Percentiles rank a stretch among this genome's conserved stretches.
These are phyloP conservation scores for Aspergillus novofumigatus DNA, from an alignment of 2,329 filamentous ascomycete genomes.

Conservation along the genomic window DNA sequence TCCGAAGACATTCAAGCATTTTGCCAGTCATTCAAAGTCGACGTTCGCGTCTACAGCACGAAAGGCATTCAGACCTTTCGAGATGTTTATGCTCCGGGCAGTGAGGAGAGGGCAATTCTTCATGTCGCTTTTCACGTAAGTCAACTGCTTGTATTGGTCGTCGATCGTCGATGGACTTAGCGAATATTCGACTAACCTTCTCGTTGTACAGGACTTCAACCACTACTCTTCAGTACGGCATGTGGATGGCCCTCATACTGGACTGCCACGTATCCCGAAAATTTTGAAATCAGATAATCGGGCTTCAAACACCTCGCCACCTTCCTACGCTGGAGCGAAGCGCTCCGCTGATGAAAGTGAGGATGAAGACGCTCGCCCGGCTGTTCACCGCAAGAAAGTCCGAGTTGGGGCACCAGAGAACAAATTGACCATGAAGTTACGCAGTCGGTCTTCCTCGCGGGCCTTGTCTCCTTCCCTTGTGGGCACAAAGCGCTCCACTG, in stretches of 20 bases:
- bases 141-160: slow-evolving; percentile 7
- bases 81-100: slow-evolving; percentile 40
- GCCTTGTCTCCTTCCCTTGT: slow-evolving; percentile 41
- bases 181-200: not conserved
- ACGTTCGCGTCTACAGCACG: slow-evolving; percentile 58
- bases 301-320: slow-evolving; percentile 15
- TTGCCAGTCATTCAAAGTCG: slow-evolving; percentile 55
- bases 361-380: not conserved
- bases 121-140: slow-evolving; percentile 63
- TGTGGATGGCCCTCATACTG: slow-evolving; percentile 55
- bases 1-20: slow-evolving; percentile 67
- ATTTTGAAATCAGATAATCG: slow-evolving; percentile 37
- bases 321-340: not conserved
- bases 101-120: slow-evolving; percentile 36
- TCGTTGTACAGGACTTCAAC: slow-evolving; percentile 50
- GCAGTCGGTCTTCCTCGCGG: slow-evolving; percentile 34
- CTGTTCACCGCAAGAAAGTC: not conserved
- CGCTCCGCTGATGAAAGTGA: not conserved
- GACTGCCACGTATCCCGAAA: slow-evolving; percentile 46
- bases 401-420: slow-evolving; percentile 48
- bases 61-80: slow-evolving; percentile 41
- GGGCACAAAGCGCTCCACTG: slow-evolving; percentile 40
- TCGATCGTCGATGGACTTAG: not conserved
- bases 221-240: slow-evolving; percentile 66
- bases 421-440: slow-evolving; percentile 38